A percentile compares a stretch with the other conserved stretches of the same genome.
phyloP scores from a whole-genome alignment of 768 basidiomycete genomes.

The Clathrus columnatus region DNA sequence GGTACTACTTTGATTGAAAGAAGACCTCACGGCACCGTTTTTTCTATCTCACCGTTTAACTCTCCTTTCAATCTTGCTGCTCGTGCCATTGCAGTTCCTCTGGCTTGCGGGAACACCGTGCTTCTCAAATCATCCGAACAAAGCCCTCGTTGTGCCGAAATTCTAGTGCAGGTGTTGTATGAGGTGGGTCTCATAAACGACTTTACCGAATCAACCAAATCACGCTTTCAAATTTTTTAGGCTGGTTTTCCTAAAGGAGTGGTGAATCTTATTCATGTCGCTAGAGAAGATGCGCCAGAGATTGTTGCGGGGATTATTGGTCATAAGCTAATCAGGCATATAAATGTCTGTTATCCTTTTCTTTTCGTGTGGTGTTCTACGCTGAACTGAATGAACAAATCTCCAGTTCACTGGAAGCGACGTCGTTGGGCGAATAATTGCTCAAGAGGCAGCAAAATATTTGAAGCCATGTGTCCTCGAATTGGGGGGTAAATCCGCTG shows the following conservation, averaged over 20 bases:
- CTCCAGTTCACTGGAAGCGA: conserved; percentile 48
- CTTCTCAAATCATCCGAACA: conserved; percentile 45
- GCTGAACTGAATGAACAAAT: neutral
- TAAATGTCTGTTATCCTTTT: conserved; percentile 34
- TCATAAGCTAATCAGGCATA: conserved; percentile 42
- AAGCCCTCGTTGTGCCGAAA: conserved; percentile 37
- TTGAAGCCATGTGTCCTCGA: conserved; percentile 52
- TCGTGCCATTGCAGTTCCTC: conserved; percentile 35
- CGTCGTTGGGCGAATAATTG: conserved; percentile 43
- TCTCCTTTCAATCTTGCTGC: conserved; percentile 37
- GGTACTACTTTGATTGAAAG: conserved; percentile 34
- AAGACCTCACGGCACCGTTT: conserved; percentile 39
- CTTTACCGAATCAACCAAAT: neutral
- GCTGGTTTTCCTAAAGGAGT: conserved; percentile 56
- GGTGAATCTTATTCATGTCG: conserved; percentile 45
- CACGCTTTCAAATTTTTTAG: conserved; percentile 12
- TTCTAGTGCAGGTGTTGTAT: conserved; percentile 41
- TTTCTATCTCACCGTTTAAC: conserved; percentile 51
- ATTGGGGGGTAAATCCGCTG: conserved; percentile 47
- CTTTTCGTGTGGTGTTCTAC: neutral
- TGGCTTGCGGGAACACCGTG: conserved; percentile 49
- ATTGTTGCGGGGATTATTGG: conserved; percentile 45
- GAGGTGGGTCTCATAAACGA: conserved; percentile 21
- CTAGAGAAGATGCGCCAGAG: conserved; percentile 33
- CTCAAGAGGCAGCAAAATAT: conserved; percentile 46